phyloP scores from a whole-genome alignment of 1,284 basidiomycete genomes.

The Ceratobasidium sp. region DNA sequence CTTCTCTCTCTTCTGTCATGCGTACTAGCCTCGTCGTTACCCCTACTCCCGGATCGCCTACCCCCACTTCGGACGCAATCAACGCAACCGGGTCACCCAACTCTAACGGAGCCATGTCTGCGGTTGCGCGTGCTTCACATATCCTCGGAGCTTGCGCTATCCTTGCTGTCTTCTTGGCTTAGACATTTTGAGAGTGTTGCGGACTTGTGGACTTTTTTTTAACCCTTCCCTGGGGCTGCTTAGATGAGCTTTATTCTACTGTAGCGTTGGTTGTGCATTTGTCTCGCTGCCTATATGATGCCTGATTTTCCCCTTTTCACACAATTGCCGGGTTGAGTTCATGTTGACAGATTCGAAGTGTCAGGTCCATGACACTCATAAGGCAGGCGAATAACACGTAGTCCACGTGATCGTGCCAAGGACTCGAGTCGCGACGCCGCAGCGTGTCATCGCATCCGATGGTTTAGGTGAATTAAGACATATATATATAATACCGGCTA shows the following conservation, averaged over 20 bases:
- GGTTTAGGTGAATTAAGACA: too few species aligned
- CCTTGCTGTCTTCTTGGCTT: conserved; percentile 23
- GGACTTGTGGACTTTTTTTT: neutral
- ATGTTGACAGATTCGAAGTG: neutral
- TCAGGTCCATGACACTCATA: too few species aligned
- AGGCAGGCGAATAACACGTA: too few species aligned
- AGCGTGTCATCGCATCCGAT: too few species aligned
- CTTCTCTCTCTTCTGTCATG: neutral
- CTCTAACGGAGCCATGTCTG: conserved; percentile 24
- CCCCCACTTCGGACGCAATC: conserved; percentile 6
- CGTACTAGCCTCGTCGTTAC: conserved; percentile 2
- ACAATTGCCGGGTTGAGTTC: neutral
- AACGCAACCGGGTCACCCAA: neutral
- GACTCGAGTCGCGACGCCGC: too few species aligned
- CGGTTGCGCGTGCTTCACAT: conserved; percentile 34
- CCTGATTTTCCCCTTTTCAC: neutral
- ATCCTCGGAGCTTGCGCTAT: conserved; percentile 11
- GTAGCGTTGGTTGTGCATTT: conserved; percentile 1
- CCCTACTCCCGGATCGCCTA: neutral
- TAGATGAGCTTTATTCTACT: neutral
- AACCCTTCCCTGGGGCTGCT: neutral
- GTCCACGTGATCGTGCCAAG: too few species aligned
- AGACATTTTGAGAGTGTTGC: neutral
- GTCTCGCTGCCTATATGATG: conserved; percentile 8
- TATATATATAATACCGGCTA: too few species aligned